phyloP scores from a whole-genome alignment of 495 filamentous ascomycete genomes.

The Penicillium tannophilum region DNA sequence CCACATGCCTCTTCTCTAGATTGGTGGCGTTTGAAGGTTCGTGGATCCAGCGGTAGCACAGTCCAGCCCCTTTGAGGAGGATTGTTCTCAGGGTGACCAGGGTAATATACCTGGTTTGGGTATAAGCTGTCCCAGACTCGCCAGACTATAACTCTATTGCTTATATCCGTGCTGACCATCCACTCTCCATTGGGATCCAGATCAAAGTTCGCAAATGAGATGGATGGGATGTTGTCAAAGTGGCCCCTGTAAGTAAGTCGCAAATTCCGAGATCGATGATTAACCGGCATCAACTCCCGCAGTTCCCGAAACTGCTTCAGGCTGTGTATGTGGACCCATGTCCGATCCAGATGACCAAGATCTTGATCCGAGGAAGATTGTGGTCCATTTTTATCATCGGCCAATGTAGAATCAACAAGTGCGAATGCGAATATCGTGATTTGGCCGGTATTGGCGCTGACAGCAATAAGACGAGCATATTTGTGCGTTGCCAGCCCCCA shows the following conservation, averaged over 20 bases:
- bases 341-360: slow-evolving; percentile 33
- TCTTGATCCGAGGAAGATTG: slow-evolving; percentile 24
- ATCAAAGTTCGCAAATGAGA: slow-evolving; percentile 71
- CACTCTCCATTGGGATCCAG: slow-evolving; percentile 64
- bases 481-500: slow-evolving; percentile 92
- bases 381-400: slow-evolving; percentile 20
- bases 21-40: slow-evolving; percentile 40
- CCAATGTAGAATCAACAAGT: slow-evolving; percentile 43
- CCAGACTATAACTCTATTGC: slow-evolving; percentile 65
- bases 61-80: slow-evolving; percentile 45
- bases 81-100: slow-evolving; percentile 24
- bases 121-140: slow-evolving; percentile 57
- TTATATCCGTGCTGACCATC: slow-evolving; percentile 76
- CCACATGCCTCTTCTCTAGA: slow-evolving; percentile 47
- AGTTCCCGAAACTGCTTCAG: slow-evolving; percentile 30
- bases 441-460: slow-evolving; percentile 69
- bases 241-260: slow-evolving; percentile 49
- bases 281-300: slow-evolving; percentile 32
- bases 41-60: slow-evolving; percentile 53
- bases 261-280: slow-evolving; percentile 41
- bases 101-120: slow-evolving; percentile 33
- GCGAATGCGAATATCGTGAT: slow-evolving; percentile 78
- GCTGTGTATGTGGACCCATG: slow-evolving; percentile 36
- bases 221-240: slow-evolving; percentile 71
- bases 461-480: slow-evolving; percentile 75